Evolutionary conservation across 768 basidiomycete genomes (phyloP).

Genomic region (Mrakia blollopis): DNA sequence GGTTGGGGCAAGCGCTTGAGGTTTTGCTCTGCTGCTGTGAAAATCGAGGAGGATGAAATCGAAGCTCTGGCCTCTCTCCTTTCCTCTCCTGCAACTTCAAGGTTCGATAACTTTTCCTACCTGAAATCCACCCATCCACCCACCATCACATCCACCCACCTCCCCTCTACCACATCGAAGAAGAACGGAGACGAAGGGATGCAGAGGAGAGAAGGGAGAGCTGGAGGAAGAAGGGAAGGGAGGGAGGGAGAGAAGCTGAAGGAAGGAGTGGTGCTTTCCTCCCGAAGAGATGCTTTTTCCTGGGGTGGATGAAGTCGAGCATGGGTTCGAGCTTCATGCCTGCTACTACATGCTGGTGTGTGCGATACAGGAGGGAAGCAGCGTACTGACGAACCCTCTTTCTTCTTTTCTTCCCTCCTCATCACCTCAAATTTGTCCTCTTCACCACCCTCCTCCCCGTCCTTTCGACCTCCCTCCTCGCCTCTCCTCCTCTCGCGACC

Average conservation of each 20-base stretch:
- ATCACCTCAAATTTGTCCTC: background rate
- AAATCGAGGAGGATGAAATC: too few relatives aligned
- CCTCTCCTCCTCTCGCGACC: background rate
- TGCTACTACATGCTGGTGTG: background rate
- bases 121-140: background rate
- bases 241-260: slow-evolving; percentile 18
- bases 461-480: background rate
- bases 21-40: too few relatives aligned
- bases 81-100: slow-evolving; percentile 4
- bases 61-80: background rate
- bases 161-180: background rate
- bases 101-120: background rate
- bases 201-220: slow-evolving; percentile 23
- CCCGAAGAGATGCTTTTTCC: background rate
- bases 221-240: slow-evolving; percentile 18
- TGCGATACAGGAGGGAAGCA: background rate
- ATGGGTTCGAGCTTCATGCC: background rate
- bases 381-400: background rate
- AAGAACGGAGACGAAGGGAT: background rate
- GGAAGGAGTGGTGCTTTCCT: background rate
- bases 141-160: background rate
- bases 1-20: too few relatives aligned
- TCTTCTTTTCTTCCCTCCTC: background rate
- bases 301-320: background rate
- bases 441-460: background rate